These are phyloP conservation scores for Trematosphaeria pertusa DNA, from an alignment of 2,329 filamentous ascomycete genomes.

Conservation along the genomic window DNA sequence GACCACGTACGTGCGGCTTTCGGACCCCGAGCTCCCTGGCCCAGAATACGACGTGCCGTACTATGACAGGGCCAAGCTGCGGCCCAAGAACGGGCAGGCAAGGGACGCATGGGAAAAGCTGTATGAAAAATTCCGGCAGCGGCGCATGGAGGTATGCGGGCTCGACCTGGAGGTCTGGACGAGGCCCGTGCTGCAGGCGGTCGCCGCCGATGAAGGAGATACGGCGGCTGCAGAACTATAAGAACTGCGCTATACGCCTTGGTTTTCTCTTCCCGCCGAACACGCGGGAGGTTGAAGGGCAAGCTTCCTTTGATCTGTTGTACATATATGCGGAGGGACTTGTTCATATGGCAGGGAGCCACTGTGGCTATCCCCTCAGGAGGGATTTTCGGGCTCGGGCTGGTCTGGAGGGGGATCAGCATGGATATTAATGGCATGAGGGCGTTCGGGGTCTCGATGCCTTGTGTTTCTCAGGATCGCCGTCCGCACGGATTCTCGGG, in stretches of 20 bases:
- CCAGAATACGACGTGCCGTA: conserved; percentile 60
- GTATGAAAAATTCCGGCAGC: conserved; percentile 58
- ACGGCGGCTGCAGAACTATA: conserved; percentile 16
- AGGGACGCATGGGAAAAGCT: conserved; percentile 58
- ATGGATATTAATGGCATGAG: conserved; percentile 10
- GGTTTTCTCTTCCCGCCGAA: too few relatives aligned
- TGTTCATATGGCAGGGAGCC: conserved; percentile 1
- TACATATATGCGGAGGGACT: too few relatives aligned
- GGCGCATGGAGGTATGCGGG: conserved; percentile 60
- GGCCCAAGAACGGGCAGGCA: conserved; percentile 55
- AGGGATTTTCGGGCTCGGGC: conserved; percentile 10
- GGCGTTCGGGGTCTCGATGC: conserved; percentile 5
- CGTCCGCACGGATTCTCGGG: neutral
- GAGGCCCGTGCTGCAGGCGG: conserved; percentile 26
- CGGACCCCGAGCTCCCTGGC: conserved; percentile 56
- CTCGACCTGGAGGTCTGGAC: conserved; percentile 57
- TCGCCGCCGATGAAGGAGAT: conserved; percentile 7
- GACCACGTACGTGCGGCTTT: conserved; percentile 56
- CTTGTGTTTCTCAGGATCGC: conserved; percentile 1
- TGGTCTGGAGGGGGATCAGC: conserved; percentile 6
- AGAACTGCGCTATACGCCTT: conserved; percentile 7
- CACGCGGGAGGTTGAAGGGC: too few relatives aligned
- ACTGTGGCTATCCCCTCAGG: conserved; percentile 2
- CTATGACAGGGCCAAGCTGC: conserved; percentile 46
- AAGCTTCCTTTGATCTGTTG: too few relatives aligned